Evolutionary conservation across 495 filamentous ascomycete species (phyloP).

Genomic region (Daldinia vernicosa): DNA sequence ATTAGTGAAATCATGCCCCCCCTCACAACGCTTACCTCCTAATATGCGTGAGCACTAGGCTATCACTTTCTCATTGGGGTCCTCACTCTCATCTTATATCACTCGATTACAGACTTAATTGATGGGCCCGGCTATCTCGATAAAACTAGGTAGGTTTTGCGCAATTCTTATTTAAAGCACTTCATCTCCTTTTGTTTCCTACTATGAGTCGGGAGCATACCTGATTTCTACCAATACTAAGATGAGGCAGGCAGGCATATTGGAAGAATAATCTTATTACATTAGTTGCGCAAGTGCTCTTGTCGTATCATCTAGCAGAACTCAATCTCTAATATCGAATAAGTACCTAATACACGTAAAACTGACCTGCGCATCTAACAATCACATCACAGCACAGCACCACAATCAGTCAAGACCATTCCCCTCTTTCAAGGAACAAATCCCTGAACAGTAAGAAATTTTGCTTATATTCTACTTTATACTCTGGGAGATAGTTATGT

Average conservation of each 20-base stretch:
- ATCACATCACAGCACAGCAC: neutral
- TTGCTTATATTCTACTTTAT: constrained; percentile 44
- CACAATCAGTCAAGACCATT: neutral
- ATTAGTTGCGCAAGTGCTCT: neutral
- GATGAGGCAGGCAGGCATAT: neutral
- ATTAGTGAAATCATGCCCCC: no score
- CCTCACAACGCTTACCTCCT: no score
- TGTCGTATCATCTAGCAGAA: neutral
- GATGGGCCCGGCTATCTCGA: no score
- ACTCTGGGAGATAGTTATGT: constrained; percentile 11
- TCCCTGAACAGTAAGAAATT: constrained; percentile 31
- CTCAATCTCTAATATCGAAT: neutral
- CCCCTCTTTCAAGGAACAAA: neutral
- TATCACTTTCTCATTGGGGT: no score
- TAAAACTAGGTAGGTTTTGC: no score
- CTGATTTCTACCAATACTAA: neutral
- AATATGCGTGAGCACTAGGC: no score
- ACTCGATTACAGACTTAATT: no score
- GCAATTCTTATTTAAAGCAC: neutral
- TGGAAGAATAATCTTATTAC: neutral
- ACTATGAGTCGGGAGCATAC: neutral
- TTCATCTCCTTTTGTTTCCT: neutral
- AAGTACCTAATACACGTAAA: neutral
- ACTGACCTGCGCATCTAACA: neutral
- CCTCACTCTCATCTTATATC: no score